phyloP scores from a whole-genome alignment of 2,329 filamentous ascomycete species.

The Rachicladosporium sp. region DNA sequence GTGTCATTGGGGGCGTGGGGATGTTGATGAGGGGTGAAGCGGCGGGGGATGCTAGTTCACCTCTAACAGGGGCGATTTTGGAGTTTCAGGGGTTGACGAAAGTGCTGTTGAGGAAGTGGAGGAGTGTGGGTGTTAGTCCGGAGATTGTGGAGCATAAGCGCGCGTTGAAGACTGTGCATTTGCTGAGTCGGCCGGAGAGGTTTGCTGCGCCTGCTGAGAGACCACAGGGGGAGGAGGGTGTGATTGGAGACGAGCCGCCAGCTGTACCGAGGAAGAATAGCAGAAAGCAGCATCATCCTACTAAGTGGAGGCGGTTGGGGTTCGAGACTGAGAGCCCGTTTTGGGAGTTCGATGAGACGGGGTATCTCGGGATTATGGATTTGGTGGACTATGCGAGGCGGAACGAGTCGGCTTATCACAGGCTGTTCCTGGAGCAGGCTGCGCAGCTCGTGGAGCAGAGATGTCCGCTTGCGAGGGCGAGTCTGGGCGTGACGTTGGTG shows the following conservation, averaged over 20 bases:
- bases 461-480: slow-evolving; percentile 78
- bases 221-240: slow-evolving; percentile 21
- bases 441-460: slow-evolving; percentile 57
- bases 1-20: slow-evolving; percentile 81
- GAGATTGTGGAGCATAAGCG: slow-evolving; percentile 80
- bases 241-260: slow-evolving; percentile 5
- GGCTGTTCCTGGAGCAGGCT: slow-evolving; percentile 79
- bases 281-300: slow-evolving; percentile 54
- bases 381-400: slow-evolving; percentile 85
- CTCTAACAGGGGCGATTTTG: slow-evolving; percentile 73
- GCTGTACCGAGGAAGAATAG: background rate
- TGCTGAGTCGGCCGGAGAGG: slow-evolving; percentile 34
- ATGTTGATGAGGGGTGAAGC: slow-evolving; percentile 88
- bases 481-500: slow-evolving; percentile 73
- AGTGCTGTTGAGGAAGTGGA: slow-evolving; percentile 62
- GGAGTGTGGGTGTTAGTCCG: slow-evolving; percentile 69
- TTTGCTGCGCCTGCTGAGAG: slow-evolving; percentile 41
- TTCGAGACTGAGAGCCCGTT: slow-evolving; percentile 85
- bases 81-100: slow-evolving; percentile 93
- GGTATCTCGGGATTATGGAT: slow-evolving; percentile 95
- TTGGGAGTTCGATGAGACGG: slow-evolving; percentile 71
- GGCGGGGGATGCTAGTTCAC: slow-evolving; percentile 78
- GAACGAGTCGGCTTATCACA: slow-evolving; percentile 85
- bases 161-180: slow-evolving; percentile 72
- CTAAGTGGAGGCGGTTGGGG: slow-evolving; percentile 86